These are phyloP conservation scores for Candida maris DNA, from an alignment of 805 yeast genomes.

Conservation along the genomic window DNA sequence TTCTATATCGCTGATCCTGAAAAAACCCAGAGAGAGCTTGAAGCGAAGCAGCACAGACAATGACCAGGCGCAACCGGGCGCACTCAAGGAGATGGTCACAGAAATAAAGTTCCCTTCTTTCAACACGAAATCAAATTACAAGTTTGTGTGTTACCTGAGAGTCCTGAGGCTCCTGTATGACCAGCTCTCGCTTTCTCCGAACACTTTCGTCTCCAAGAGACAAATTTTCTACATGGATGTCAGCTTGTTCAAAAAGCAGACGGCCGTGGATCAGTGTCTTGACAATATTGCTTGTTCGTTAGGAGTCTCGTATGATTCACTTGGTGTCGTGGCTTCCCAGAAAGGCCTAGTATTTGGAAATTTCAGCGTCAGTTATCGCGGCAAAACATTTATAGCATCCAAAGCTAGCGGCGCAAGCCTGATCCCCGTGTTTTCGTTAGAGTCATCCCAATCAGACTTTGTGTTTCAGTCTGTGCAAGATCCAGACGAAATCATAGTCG, in stretches of 20 bases:
- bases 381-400: conserved; percentile 8
- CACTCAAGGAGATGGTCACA: conserved; percentile 4
- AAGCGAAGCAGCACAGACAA: conserved; percentile 3
- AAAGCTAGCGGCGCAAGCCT: conserved; percentile 23
- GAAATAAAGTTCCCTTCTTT: conserved; percentile 21
- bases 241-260: conserved; percentile 44
- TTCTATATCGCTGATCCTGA: conserved; percentile 16
- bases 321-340: conserved; percentile 50
- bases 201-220: conserved; percentile 40
- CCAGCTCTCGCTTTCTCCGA: conserved; percentile 6
- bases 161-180: conserved; percentile 18
- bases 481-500: conserved; percentile 36
- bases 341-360: conserved; percentile 53
- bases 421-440: conserved; percentile 38
- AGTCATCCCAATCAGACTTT: conserved; percentile 16
- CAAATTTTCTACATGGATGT: conserved; percentile 61
- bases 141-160: conserved; percentile 23
- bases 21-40: conserved; percentile 6
- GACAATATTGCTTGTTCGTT: conserved; percentile 37
- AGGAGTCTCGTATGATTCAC: conserved; percentile 32
- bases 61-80: conserved; percentile 1
- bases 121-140: conserved; percentile 10
- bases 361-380: conserved; percentile 20
- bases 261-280: conserved; percentile 37
- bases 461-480: conserved; percentile 5